Base-by-base conservation (phyloP, 1,139 yeast species). In the Zygosaccharomyces sapae region DNA sequence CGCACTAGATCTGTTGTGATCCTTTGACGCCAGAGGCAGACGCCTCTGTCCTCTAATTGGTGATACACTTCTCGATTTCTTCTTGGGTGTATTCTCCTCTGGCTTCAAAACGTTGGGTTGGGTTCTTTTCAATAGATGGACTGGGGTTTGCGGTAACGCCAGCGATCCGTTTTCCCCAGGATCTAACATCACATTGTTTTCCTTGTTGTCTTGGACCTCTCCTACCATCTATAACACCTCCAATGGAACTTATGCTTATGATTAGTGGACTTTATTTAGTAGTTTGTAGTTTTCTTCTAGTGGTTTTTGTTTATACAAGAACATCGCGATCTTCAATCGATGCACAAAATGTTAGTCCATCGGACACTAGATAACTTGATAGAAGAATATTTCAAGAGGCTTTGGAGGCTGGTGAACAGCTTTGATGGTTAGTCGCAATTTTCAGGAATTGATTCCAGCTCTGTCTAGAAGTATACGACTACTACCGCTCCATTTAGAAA, bases 1-100 rank as follows among this genome's bases (percentile, higher is more conserved):
- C 9, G 44, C 43, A 13, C 45, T 41, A 2, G 57, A 34, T 33
- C 51, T 50, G 41, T 62, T 63, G 20, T 56, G 62, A 46, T 63
- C 66, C 47, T 63, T 63, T 9, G 62, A 52, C 7, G 64, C 65
- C 30, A 63, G 47, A 2, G 68, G 68, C 31, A 54, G 49, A 40
- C 68, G 48, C 4, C 48, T 51, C 36, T 27, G 38, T 33, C 48
- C 38, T 45, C 51, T 48, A 27, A 47, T 31, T n/a, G 52, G 52
- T n/a, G 55, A 45, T 25, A 43, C 38, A 35, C 46, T 50, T 42
- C 45, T 52, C 12, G 42, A 39, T 12, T 37, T 33, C 22, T 35
- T 18, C 25, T 38, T 40, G 9, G 27, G 33, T 35, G 22, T 43
- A 29, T 45, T 38, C 5, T 9, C 38, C 12, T 38, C 46, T 9